These are phyloP conservation scores for Trematosphaeria pertusa DNA, from an alignment of 2,329 filamentous ascomycete genomes.

Conservation along the genomic window DNA sequence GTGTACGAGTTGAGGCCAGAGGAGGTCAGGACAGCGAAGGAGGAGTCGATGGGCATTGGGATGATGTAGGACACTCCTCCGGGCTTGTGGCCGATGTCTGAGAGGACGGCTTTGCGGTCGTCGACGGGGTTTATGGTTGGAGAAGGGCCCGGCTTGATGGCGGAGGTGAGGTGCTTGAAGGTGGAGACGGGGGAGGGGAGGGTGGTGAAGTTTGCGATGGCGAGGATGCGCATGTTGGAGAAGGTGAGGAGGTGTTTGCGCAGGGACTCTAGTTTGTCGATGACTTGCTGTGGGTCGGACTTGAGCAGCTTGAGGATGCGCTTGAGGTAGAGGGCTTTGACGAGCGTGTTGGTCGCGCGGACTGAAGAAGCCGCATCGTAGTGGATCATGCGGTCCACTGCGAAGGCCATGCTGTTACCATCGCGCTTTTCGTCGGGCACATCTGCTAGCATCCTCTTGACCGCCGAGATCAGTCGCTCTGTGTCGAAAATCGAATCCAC, in stretches of 20 bases:
- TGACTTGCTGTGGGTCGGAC: conserved; percentile 75
- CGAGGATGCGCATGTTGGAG: conserved; percentile 83
- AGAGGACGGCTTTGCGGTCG: conserved; percentile 74
- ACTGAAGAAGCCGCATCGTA: conserved; percentile 77
- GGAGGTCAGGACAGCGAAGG: conserved; percentile 79
- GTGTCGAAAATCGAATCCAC: conserved; percentile 90
- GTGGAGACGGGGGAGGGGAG: conserved; percentile 77
- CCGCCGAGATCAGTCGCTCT: conserved; percentile 64
- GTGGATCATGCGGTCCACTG: conserved; percentile 78
- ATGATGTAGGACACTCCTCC: conserved; percentile 80
- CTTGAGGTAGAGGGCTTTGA: conserved; percentile 87
- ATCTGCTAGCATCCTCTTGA: conserved; percentile 86
- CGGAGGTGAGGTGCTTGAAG: conserved; percentile 70
- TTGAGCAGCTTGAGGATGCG: conserved; percentile 81
- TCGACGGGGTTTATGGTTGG: conserved; percentile 73
- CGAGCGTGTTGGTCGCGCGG: conserved; percentile 80
- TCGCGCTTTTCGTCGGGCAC: conserved; percentile 91
- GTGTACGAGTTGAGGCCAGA: conserved; percentile 76
- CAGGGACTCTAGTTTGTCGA: conserved; percentile 79
- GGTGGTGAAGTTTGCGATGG: conserved; percentile 80
- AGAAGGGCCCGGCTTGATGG: conserved; percentile 56
- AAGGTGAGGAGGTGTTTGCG: conserved; percentile 79
- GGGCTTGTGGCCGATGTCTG: conserved; percentile 73
- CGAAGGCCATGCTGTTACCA: conserved; percentile 70
- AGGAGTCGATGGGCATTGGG: conserved; percentile 92